These are phyloP conservation scores for Trichomonascaceae sp. DNA, from an alignment of 1,139 yeast genomes.

Conservation along the genomic window DNA sequence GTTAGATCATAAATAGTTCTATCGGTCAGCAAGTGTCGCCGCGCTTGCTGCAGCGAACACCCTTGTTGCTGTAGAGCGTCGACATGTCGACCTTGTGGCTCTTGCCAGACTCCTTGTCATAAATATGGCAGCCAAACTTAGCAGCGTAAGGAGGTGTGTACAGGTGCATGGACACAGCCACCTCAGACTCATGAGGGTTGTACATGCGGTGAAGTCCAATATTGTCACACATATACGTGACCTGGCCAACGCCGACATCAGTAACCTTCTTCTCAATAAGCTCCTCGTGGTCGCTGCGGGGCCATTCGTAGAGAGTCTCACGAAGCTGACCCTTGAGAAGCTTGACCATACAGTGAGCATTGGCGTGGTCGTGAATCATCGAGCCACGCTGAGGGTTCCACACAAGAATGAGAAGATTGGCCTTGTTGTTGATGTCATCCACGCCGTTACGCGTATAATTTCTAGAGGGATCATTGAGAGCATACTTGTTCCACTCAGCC, in stretches of 20 bases:
- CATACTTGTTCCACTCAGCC: conserved; percentile 48
- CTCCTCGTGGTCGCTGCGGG: conserved; percentile 22
- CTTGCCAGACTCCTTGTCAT: conserved; percentile 40
- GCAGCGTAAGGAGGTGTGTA: conserved; percentile 74
- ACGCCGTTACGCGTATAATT: conserved; percentile 45
- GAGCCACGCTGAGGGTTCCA: conserved; percentile 64
- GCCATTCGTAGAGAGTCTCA: conserved; percentile 48
- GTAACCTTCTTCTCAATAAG: conserved; percentile 23
- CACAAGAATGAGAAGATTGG: conserved; percentile 52
- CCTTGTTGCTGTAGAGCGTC: conserved; percentile 52
- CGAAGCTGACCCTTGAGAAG: conserved; percentile 45
- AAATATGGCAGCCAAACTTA: conserved; percentile 49
- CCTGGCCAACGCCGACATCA: conserved; percentile 32
- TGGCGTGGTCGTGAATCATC: conserved; percentile 65
- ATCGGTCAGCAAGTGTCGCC: conserved; percentile 3
- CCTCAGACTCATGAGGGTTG: conserved; percentile 34
- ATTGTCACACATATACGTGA: conserved; percentile 54
- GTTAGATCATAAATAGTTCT: no score
- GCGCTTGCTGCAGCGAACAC: conserved; percentile 19
- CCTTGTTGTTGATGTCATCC: conserved; percentile 53
- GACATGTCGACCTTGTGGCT: conserved; percentile 49
- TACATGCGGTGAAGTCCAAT: conserved; percentile 56
- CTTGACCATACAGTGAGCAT: conserved; percentile 50
- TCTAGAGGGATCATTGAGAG: conserved; percentile 39
- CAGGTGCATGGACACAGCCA: conserved; percentile 59